Base-by-base conservation (phyloP, 306 rosid genomes). In the Aeschynomene evenia region DNA sequence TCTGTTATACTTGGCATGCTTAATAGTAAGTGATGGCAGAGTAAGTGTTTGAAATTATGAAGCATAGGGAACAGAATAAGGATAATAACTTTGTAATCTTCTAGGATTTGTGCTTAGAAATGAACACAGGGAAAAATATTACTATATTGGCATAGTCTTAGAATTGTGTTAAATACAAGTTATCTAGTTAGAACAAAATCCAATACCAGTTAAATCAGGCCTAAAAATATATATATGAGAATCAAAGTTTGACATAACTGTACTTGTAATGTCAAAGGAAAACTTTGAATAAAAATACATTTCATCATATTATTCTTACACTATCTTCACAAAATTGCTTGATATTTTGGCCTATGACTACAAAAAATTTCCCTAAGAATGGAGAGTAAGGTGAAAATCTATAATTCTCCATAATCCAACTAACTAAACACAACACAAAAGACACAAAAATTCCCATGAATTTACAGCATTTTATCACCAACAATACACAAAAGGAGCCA, bases 251-350 rank as follows among this genome's bases (percentile, higher is more conserved):
- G 63, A 57, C 52, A 48, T 9, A 50, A 36, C 40, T 18, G 9
- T 16, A 56, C 58, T 23, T 18, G 9, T 16, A 56, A 67, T 23
- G 57, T 6, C 26, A 39, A 52, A 6, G 63, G 52, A 42, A 31
- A 54, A 53, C 18, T 49, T n/a, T n/a, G n/a, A n/a, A n/a, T 5
- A 4, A 8, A 72, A 50, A 53, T 58, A n/a, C 49, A 7, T 54
- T 65, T 16, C 13, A 16, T 75, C n/a, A n/a, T 2, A 57, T 0
- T 15, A 59, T 60, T 21, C 58, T 40, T 22, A 70, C 52, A 51
- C 20, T 12, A 31, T 70, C 46, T 24, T 29, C 58, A n/a, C n/a
- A 65, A 77, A 71, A 70, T 45, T 54, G 52, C 49, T 43, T 31
- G 54, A 51, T 51, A 20, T 13, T 28, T 28, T 34, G 53, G 55